Evolutionary conservation across 2,329 filamentous ascomycete genomes (phyloP), one percentile per base, ranked within the genome.

Genomic region (Aspergillus cejpii): DNA sequence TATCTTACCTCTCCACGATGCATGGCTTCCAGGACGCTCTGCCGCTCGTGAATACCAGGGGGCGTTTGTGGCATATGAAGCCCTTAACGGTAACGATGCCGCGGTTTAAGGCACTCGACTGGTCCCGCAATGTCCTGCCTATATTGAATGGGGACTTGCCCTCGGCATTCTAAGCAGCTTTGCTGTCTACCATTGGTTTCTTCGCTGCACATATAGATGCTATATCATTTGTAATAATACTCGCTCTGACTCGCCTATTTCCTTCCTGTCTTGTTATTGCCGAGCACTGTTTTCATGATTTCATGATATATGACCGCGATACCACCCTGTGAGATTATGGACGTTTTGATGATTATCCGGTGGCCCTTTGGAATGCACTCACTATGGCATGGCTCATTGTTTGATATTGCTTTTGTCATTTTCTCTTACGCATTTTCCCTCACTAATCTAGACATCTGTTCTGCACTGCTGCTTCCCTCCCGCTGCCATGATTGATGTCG

Each of bases 1-100:
- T 4, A 63, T 70, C 12, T 43, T 70, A 24, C 71, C 70, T 10
- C 59, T 74, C 6, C 63, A 72, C 52, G 64, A 65, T 31, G 58
- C 68, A 5, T 74, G 71, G 71, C 63, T 74, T 45, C 67, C 67
- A 1, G 61, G 65, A 3, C 58, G 44, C 39, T 43, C 20, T 12
- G 34, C 47, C 11, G 39, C 44, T 26, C 54, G 51, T 15, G 58
- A 56, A 12, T 52, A 54, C n/a, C 49, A 48, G 1, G 50, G 49
- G 34, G 44, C 41, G 3, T 44, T 54, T 27, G 52, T 55, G 21
- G 37, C 36, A 15, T 50, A 51, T 28, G 49, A 55, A 21, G 49
- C 50, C 17, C 45, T 34, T 26, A 55, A 50, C 27, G 31, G 47
- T 24, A 55, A 50, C 24, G 31, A 47, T 19, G 45, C 31, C 10